A percentile compares a stretch with the other conserved stretches of the same genome.
Conservation (phyloP, 2,329 filamentous ascomycete genomes). For the Paraconiothyrium brasiliense region DNA sequence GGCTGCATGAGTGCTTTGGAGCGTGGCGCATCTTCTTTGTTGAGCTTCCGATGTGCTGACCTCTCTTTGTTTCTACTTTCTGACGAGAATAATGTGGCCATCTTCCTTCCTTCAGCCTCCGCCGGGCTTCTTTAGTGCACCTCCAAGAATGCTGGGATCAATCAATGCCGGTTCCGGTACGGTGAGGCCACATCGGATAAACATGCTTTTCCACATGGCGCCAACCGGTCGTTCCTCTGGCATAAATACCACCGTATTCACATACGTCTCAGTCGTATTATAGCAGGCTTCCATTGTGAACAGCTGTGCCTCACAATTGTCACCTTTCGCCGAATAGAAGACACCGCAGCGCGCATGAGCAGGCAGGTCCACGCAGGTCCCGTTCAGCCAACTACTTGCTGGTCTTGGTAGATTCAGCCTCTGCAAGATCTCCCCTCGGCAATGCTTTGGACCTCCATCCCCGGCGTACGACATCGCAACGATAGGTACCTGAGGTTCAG, state of each 20-base stretch:
- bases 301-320: slow-evolving; percentile 47
- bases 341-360: slow-evolving; percentile 44
- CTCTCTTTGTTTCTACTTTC: neutral
- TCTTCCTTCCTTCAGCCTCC: slow-evolving; percentile 24
- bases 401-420: slow-evolving; percentile 37
- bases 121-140: slow-evolving; percentile 38
- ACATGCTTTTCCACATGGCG: slow-evolving; percentile 48
- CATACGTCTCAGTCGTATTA: slow-evolving; percentile 39
- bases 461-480: slow-evolving; percentile 44
- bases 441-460: slow-evolving; percentile 47
- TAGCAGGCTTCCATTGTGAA: slow-evolving; percentile 42
- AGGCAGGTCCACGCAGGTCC: slow-evolving; percentile 45
- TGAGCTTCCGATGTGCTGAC: neutral
- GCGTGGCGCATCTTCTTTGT: neutral
- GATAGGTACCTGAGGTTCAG: slow-evolving; percentile 36
- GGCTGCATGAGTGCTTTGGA: too few relatives aligned
- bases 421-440: slow-evolving; percentile 42
- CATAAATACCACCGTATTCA: slow-evolving; percentile 49
- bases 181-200: slow-evolving; percentile 43
- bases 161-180: slow-evolving; percentile 39
- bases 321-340: slow-evolving; percentile 45
- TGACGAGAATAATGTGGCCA: neutral
- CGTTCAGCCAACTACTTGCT: slow-evolving; percentile 37
- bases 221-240: slow-evolving; percentile 46
- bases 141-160: slow-evolving; percentile 41